A percentile compares a stretch with the other conserved stretches of the same genome.
These are phyloP conservation scores for Hymenoscyphus scutula DNA, from an alignment of 2,329 filamentous ascomycete genomes.

Conservation along the genomic window DNA sequence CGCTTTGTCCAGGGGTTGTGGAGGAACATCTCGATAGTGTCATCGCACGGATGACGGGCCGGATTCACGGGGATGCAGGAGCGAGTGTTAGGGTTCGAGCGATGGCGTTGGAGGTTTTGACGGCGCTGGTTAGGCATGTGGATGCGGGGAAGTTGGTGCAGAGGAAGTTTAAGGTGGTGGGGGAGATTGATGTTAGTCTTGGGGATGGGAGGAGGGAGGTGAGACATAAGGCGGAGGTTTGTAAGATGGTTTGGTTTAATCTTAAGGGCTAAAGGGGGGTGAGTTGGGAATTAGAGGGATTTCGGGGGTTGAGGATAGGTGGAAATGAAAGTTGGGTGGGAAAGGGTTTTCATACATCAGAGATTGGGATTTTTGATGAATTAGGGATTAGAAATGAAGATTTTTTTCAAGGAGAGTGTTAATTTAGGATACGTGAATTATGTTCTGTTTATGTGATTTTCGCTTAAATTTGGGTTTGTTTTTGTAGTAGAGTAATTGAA, in stretches of 20 bases:
- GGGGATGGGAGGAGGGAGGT: slow-evolving; percentile 32
- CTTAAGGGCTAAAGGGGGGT: slow-evolving; percentile 9
- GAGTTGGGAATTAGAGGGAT: background rate
- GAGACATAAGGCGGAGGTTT: slow-evolving; percentile 26
- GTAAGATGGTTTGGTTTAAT: slow-evolving; percentile 31
- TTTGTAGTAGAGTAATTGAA: too few species aligned
- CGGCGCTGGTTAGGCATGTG: slow-evolving; percentile 25
- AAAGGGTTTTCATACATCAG: too few species aligned
- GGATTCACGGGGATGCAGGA: slow-evolving; percentile 29
- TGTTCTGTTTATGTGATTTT: too few species aligned
- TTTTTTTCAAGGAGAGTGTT: too few species aligned
- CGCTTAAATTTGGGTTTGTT: too few species aligned
- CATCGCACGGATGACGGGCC: slow-evolving; percentile 32
- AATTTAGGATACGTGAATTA: too few species aligned
- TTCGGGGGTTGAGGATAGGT: background rate
- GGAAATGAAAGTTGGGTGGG: too few species aligned
- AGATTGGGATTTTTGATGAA: too few species aligned
- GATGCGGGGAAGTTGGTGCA: slow-evolving; percentile 18
- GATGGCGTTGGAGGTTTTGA: slow-evolving; percentile 33
- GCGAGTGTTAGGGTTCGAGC: slow-evolving; percentile 21
- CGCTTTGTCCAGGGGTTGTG: slow-evolving; percentile 21
- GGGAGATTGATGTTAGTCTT: slow-evolving; percentile 29
- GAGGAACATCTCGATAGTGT: slow-evolving; percentile 31
- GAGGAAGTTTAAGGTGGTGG: slow-evolving; percentile 23
- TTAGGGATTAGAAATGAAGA: too few species aligned